phyloP scores from a whole-genome alignment of 1,284 basidiomycete genomes.

The Ceratobasidium sp. region DNA sequence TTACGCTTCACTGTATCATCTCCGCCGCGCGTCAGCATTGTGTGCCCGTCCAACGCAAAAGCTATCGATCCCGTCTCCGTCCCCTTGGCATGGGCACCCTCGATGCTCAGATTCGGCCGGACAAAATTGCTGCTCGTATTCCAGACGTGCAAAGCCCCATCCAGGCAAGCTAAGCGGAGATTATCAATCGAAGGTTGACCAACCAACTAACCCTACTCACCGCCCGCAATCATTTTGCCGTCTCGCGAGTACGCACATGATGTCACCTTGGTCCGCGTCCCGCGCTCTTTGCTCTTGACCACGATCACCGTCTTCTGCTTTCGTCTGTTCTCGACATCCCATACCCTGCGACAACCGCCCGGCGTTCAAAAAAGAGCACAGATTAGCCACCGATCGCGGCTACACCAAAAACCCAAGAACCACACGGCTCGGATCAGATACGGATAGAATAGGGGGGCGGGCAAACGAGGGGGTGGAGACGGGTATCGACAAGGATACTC shows the following conservation, averaged over 20 bases:
- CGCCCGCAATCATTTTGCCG: slow-evolving; percentile 85
- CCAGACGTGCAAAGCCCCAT: slow-evolving; percentile 95
- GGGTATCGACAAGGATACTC: slow-evolving; percentile 50
- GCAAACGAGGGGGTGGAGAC: slow-evolving; percentile 28
- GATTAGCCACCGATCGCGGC: slow-evolving; percentile 30
- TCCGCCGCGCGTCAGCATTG: slow-evolving; percentile 85
- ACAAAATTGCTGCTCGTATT: slow-evolving; percentile 91
- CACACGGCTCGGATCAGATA: slow-evolving; percentile 41
- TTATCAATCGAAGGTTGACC: slow-evolving; percentile 42
- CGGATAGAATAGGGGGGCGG: slow-evolving; percentile 35
- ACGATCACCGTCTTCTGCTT: slow-evolving; percentile 96
- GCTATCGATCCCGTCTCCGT: slow-evolving; percentile 85
- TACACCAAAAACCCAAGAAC: slow-evolving; percentile 15
- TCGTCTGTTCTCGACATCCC: slow-evolving; percentile 88
- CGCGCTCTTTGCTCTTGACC: slow-evolving; percentile 94
- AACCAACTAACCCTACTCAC: slow-evolving; percentile 61
- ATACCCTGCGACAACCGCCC: slow-evolving; percentile 71
- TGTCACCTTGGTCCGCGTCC: slow-evolving; percentile 93
- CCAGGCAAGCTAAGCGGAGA: slow-evolving; percentile 73
- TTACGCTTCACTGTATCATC: slow-evolving; percentile 94
- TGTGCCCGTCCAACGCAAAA: slow-evolving; percentile 85
- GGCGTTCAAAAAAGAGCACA: slow-evolving; percentile 36
- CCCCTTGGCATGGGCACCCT: slow-evolving; percentile 85
- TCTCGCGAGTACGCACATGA: slow-evolving; percentile 87
- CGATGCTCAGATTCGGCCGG: slow-evolving; percentile 84